Conservation (phyloP, 352 stramenopile genomes). For the Phytophthora brassicae region DNA sequence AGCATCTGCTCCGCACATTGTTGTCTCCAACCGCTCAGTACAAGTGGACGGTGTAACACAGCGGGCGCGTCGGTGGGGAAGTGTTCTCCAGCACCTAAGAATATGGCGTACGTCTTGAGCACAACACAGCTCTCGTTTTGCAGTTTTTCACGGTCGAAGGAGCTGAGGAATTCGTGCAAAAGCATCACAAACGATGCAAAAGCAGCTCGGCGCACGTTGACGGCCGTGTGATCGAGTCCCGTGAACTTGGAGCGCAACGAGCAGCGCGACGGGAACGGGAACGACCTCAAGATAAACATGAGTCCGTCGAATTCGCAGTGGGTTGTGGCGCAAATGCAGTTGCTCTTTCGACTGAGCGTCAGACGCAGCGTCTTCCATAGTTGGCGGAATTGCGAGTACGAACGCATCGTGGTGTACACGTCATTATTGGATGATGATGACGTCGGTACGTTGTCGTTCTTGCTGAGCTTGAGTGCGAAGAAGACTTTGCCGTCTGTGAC, state of each 20-base stretch:
- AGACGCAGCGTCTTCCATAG: slow-evolving; percentile 49
- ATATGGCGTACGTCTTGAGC: slow-evolving; percentile 51
- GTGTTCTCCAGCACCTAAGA: slow-evolving; percentile 50
- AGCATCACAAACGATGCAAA: slow-evolving; percentile 46
- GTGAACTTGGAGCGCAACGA: slow-evolving; percentile 33
- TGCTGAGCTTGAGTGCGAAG: slow-evolving; percentile 34
- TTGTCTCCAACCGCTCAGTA: slow-evolving; percentile 55
- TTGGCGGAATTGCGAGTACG: slow-evolving; percentile 62
- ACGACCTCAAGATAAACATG: slow-evolving; percentile 32
- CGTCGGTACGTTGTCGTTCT: slow-evolving; percentile 26
- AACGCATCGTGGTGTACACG: slow-evolving; percentile 40
- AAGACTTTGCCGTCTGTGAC: slow-evolving; percentile 34
- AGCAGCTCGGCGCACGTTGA: slow-evolving; percentile 39
- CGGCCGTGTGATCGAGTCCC: slow-evolving; percentile 26
- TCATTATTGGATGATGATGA: too few species aligned
- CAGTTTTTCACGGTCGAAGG: slow-evolving; percentile 48
- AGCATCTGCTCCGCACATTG: slow-evolving; percentile 56
- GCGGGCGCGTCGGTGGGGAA: slow-evolving; percentile 35
- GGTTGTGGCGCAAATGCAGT: slow-evolving; percentile 36
- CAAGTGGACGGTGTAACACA: slow-evolving; percentile 45
- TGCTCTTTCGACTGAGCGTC: slow-evolving; percentile 7
- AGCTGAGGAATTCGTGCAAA: slow-evolving; percentile 47
- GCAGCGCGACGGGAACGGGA: slow-evolving; percentile 43
- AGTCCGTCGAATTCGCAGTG: slow-evolving; percentile 54
- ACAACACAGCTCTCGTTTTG: slow-evolving; percentile 37